Conservation (phyloP, 345 rosid genomes). For the Excoecaria cochinchinensis region DNA sequence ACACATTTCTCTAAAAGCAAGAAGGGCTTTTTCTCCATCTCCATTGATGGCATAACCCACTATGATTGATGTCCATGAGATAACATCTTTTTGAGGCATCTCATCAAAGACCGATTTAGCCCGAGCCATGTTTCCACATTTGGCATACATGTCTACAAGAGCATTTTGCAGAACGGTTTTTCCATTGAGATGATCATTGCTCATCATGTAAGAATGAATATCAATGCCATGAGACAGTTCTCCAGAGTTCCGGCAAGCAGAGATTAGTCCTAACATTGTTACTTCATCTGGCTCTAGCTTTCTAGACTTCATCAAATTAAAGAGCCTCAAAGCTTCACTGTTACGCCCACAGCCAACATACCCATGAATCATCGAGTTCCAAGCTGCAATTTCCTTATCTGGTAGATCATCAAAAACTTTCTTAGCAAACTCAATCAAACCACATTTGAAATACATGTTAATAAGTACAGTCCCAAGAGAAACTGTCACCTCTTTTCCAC, state of each 20-base stretch:
- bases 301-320: conserved; percentile 14
- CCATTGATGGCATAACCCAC: conserved; percentile 36
- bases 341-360: conserved; percentile 22
- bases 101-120: conserved; percentile 23
- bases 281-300: conserved; percentile 27
- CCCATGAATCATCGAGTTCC: conserved; percentile 31
- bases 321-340: conserved; percentile 21
- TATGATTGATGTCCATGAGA: conserved; percentile 35
- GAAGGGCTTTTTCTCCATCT: conserved; percentile 30
- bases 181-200: conserved; percentile 21
- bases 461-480: conserved; percentile 24
- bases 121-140: conserved; percentile 27
- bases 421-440: conserved; percentile 16
- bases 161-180: conserved; percentile 29
- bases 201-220: conserved; percentile 16
- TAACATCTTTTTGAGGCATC: conserved; percentile 24
- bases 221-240: conserved; percentile 14
- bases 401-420: conserved; percentile 20
- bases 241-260: conserved; percentile 30
- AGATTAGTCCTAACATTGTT: conserved; percentile 30
- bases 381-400: conserved; percentile 4
- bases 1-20: conserved; percentile 26
- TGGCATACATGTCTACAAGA: conserved; percentile 26
- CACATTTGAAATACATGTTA: conserved; percentile 22
- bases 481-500: conserved; percentile 17